Base-by-base conservation (phyloP, 495 filamentous ascomycete genomes). In the Hypoxylon trugodes region DNA sequence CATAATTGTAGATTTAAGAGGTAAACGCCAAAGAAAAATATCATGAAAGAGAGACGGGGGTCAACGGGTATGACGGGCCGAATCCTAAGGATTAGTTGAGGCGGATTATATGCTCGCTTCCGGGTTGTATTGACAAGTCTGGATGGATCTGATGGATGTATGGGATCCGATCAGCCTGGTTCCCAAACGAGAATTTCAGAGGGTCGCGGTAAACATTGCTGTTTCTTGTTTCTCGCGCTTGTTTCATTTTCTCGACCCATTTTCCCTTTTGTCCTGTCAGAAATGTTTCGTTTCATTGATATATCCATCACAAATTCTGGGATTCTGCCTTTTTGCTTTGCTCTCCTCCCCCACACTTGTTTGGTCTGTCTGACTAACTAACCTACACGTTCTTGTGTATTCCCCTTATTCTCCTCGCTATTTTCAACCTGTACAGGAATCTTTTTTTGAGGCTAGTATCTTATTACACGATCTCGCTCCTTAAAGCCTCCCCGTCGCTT, bases 261-360 rank as follows among this genome's bases (percentile, higher is more conserved):
- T 61, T 61, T 66, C 41, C 38, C 41, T 54, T 59, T 49, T 59
- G 28, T 35, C 42, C 36, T 48, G 21, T 48, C 51, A 32, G 47
- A 50, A 64, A 53, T 62, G 64, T 62, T 67, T 67, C 53, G 58
- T 67, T 67, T 67, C 64, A 67, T 67, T 67, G 58, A 67, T 67
- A 67, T 67, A 67, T 58, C 58, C 64, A 54, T 61, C 58, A 58
- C 52, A 62, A 47, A 42, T 18, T 59, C 58, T 59, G 58, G 15
- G 41, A 24, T 61, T 62, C 64, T 67, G 62, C 64, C 57, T 58
- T 48, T 67, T 50, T 67, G 40, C 49, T 60, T 35, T 58, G 16
- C 58, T 45, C 58, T 51, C 35, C 42, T 52, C 47, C 56, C 49
- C 42, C 46, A 49, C 57, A 42, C 57, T 13, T 28, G 15, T 43